Evolutionary conservation across 371 early-diverging fungal genomes (phyloP).

Genomic region (Mortierella sp.): DNA sequence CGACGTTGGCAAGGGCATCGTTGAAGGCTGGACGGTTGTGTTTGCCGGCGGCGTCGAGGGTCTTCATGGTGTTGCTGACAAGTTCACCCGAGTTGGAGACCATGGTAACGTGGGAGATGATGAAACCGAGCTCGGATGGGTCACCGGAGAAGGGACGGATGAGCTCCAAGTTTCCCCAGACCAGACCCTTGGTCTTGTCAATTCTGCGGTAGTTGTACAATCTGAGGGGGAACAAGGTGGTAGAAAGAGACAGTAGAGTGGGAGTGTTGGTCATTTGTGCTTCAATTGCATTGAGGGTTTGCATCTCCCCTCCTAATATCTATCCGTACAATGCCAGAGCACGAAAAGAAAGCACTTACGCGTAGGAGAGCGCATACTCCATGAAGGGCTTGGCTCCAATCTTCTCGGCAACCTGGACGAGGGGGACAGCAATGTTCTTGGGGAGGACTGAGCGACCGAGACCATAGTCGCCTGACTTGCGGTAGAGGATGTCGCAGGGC

Average conservation of each 20-base stretch:
- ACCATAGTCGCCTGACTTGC: slow-evolving; percentile 81
- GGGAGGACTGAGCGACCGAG: slow-evolving; percentile 84
- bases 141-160: slow-evolving; percentile 85
- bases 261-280: background rate
- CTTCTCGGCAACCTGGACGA: slow-evolving; percentile 78
- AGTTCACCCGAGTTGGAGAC: slow-evolving; percentile 81
- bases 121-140: slow-evolving; percentile 81
- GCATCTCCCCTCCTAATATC: too few species aligned
- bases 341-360: slow-evolving; percentile 23
- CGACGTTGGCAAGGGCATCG: slow-evolving; percentile 67
- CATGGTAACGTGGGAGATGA: slow-evolving; percentile 91
- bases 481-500: slow-evolving; percentile 86
- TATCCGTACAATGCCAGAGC: too few species aligned
- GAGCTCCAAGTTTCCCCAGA: slow-evolving; percentile 81
- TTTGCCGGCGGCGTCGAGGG: slow-evolving; percentile 68
- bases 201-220: slow-evolving; percentile 87
- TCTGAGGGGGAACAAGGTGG: slow-evolving; percentile 42
- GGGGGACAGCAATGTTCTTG: slow-evolving; percentile 84
- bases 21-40: slow-evolving; percentile 75
- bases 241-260: background rate
- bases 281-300: background rate
- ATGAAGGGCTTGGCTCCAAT: slow-evolving; percentile 87
- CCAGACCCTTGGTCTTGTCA: slow-evolving; percentile 68
- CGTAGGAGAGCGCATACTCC: slow-evolving; percentile 84
- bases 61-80: slow-evolving; percentile 71